Evolutionary conservation across 129 eudicot genomes (phyloP), one percentile per base, ranked within the genome.

Genomic region (Centaurea solstitialis): DNA sequence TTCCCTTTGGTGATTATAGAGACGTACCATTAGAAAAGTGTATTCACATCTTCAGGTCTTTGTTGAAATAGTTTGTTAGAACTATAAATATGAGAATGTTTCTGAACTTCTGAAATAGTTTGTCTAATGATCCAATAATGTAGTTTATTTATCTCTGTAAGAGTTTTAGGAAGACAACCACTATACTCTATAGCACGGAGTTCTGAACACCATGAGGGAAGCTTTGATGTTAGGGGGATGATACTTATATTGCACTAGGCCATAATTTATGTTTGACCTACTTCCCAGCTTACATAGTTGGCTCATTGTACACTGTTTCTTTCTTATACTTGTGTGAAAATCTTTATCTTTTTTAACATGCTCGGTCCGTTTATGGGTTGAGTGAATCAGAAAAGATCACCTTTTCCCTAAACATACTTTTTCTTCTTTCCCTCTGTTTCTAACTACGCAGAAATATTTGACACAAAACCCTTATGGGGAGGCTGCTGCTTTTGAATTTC

Each of bases 11-110:
- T 77, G 33, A 20, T 68, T 39, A 37, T 67, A 2, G 73, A n/a
- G 39, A 66, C 24, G 47, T 73, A 23, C 37, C 64, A 7, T 41
- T 45, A 73, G 65, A 45, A 62, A 62, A 62, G 26, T 62, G 68
- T 62, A 62, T 62, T 61, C 7, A 4, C 67, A 61, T 61, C 67
- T 61, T 43, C 22, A 70, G 9, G 33, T 33, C 47, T 45, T 78
- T 33, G 21, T 70, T 70, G 70, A 33, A 69, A 47, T 50, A 9
- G 81, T 70, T 47, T 47, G 17, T 78, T 38, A 33, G 57, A 69
- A 68, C 76, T 30, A 18, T 20, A 47, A 35, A 33, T 33, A n/a
- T 20, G 68, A 59, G 66, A 61, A 61, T 8, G 9, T 21, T 61
- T 61, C 2, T 20, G 68, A 18, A 68, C 7, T 70, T 23, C 13